Conservation (phyloP, 2,329 filamentous ascomycete species). For the Cryphonectria parasitica region DNA sequence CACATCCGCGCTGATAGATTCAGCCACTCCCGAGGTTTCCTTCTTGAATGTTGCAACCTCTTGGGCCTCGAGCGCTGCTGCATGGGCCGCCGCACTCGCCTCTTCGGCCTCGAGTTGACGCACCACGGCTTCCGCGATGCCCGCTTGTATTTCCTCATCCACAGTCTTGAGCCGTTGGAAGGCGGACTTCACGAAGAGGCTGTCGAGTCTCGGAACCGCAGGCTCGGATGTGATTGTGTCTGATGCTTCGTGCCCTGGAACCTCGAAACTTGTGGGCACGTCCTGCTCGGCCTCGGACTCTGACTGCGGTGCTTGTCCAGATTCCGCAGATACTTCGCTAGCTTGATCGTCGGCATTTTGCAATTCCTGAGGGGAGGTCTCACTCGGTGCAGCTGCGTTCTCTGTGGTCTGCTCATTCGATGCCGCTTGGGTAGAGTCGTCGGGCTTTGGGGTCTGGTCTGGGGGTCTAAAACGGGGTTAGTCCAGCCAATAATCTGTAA, state of each 20-base stretch:
- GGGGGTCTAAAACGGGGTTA: conserved; percentile 10
- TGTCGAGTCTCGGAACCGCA: conserved; percentile 15
- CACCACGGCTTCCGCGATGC: conserved; percentile 33
- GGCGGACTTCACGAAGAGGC: conserved; percentile 20
- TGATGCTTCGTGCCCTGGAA: conserved; percentile 8
- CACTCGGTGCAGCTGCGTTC: conserved; percentile 2
- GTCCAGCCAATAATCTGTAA: background rate
- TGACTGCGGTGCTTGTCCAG: background rate
- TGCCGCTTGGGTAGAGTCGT: conserved; percentile 16
- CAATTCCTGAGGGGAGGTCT: background rate
- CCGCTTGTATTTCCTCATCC: conserved; percentile 33
- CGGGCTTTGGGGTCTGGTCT: conserved; percentile 18
- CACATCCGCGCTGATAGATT: background rate
- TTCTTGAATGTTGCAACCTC: background rate
- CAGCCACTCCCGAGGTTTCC: background rate
- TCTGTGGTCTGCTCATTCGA: conserved; percentile 13
- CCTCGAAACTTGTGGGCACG: conserved; percentile 9
- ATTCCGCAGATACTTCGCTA: conserved; percentile 14
- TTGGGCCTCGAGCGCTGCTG: background rate
- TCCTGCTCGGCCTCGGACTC: conserved; percentile 11
- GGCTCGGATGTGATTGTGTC: background rate
- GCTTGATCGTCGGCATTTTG: conserved; percentile 15
- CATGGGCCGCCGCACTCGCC: background rate
- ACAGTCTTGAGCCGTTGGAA: conserved; percentile 22
- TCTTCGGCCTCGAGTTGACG: conserved; percentile 26